phyloP scores from a whole-genome alignment of 2,329 filamentous ascomycete species.

The Leptosphaerulina australis region DNA sequence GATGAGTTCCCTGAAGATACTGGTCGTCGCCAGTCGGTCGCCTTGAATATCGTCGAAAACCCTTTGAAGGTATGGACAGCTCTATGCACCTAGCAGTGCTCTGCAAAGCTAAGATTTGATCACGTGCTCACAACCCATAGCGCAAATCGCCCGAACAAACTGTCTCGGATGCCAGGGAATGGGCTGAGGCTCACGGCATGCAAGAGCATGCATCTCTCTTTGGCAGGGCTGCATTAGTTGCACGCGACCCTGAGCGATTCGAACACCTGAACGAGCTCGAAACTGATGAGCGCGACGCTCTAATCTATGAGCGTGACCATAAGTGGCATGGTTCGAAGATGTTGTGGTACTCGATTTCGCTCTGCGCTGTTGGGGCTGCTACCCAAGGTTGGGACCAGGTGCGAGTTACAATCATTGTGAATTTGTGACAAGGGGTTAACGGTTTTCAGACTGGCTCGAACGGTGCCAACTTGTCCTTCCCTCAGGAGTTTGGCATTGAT shows the following conservation, averaged over 20 bases:
- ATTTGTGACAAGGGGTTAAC: neutral
- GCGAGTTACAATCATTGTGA: neutral
- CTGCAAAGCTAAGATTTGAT: constrained; percentile 14
- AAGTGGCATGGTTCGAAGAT: constrained; percentile 65
- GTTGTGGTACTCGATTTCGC: constrained; percentile 70
- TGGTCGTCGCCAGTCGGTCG: constrained; percentile 50
- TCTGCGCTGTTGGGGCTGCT: constrained; percentile 72
- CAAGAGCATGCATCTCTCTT: constrained; percentile 64
- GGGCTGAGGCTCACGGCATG: constrained; percentile 65
- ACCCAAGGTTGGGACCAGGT: constrained; percentile 66
- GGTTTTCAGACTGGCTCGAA: constrained; percentile 58
- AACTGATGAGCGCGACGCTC: constrained; percentile 63
- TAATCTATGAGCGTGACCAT: constrained; percentile 68
- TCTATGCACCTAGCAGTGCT: neutral
- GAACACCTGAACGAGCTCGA: constrained; percentile 67
- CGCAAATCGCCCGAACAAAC: constrained; percentile 59
- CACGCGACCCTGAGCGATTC: constrained; percentile 69
- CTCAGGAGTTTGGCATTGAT: constrained; percentile 59
- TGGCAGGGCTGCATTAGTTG: constrained; percentile 73
- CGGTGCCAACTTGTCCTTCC: constrained; percentile 66
- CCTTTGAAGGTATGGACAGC: constrained; percentile 49
- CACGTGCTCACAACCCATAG: constrained; percentile 40
- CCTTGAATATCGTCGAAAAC: constrained; percentile 56
- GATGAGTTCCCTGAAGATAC: constrained; percentile 14
- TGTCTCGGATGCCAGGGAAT: constrained; percentile 63